phyloP scores from a whole-genome alignment of 1,139 yeast genomes.

The Blastobotrys buckinghamii region DNA sequence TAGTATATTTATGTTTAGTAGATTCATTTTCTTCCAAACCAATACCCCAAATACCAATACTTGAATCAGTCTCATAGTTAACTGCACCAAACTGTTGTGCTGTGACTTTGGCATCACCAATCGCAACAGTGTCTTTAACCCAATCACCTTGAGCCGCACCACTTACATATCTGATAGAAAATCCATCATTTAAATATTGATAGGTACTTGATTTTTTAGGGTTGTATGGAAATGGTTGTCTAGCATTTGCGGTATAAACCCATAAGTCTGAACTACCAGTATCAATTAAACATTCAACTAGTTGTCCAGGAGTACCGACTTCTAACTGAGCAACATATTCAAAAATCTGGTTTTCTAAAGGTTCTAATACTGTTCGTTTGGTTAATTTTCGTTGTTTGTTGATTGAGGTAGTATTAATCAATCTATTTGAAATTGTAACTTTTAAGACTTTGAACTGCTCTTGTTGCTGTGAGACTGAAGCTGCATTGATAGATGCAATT shows the following conservation, averaged over 20 bases:
- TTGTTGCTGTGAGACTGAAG: too few species aligned
- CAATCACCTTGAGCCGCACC: slow-evolving; percentile 53
- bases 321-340: slow-evolving; percentile 40
- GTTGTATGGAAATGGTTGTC: slow-evolving; percentile 24
- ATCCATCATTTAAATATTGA: slow-evolving; percentile 23
- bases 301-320: slow-evolving; percentile 52
- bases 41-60: slow-evolving; percentile 46
- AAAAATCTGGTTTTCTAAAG: slow-evolving; percentile 7
- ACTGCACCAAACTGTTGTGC: slow-evolving; percentile 50
- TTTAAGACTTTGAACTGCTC: neutral
- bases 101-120: slow-evolving; percentile 40
- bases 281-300: slow-evolving; percentile 50
- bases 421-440: neutral
- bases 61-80: slow-evolving; percentile 37
- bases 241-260: slow-evolving; percentile 37
- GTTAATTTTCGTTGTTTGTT: neutral
- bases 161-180: slow-evolving; percentile 47
- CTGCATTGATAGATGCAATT: too few species aligned
- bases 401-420: neutral
- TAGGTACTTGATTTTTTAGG: slow-evolving; percentile 32
- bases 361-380: slow-evolving; percentile 3
- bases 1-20: slow-evolving; percentile 15
- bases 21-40: slow-evolving; percentile 43
- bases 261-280: slow-evolving; percentile 69
- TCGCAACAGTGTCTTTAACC: slow-evolving; percentile 46